Evolutionary conservation across 495 filamentous ascomycete species (phyloP), one percentile per base, ranked within the genome.

Genomic region (Parathielavia hyrcaniae): DNA sequence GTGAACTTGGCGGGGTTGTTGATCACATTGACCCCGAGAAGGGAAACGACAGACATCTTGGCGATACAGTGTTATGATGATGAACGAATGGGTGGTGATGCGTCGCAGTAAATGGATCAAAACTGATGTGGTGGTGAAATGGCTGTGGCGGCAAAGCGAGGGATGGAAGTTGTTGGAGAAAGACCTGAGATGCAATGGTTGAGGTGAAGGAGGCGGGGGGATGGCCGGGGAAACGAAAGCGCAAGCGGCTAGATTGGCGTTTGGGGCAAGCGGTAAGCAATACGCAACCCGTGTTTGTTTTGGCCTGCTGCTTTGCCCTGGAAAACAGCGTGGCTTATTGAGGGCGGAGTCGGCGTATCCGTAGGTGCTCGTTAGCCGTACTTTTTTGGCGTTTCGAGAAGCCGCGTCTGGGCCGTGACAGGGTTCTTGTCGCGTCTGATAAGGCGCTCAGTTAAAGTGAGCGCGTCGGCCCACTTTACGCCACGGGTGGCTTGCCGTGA

Each of bases 1-100:
- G 81, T 84, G 76, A 97, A 97, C 51, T 85, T 79, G 60, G 93
- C 91, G 59, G 93, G 93, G 75, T 98, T 98, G 81, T 97, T 97
- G 67, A 90, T 78, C 55, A 97, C 88, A 70, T 92, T 88, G 57
- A 97, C 93, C 70, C 90, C 90, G 40, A 98, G 83, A 32, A 98
- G 85, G 57, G 92, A 93, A 60, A 98, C 91, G 69, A 97, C 89
- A 66, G 93, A 96, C 93, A 98, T 98, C 58, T 72, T 87, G 73
- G 68, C 45, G 53, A 59, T 61, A 26, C 26, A 30, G 26, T 30
- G 49, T 9, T 56, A 50, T 51, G 19, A 19, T 38, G 26, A 4
- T 54, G 46, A 22, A 44, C 16, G n/a, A n/a, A n/a, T 50, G 20
- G 22, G 51, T 34, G 53, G 23, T 58, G 36, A 19, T 43, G 39